Conservation (phyloP, 352 stramenopile genomes). For the Thalassiosira exigua region DNA sequence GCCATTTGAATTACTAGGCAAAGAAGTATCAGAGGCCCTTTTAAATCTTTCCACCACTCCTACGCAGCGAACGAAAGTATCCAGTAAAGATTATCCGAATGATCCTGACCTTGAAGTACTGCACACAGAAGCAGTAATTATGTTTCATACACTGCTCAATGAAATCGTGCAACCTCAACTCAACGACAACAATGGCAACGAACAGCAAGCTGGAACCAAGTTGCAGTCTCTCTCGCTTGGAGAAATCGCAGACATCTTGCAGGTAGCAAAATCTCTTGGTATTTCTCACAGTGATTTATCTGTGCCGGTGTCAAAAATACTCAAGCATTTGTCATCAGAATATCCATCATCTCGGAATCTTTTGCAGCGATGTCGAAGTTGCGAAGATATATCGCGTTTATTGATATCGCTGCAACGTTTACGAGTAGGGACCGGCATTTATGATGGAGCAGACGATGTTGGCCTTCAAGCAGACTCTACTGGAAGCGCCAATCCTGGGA, state of each 20-base stretch:
- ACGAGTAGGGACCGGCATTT: constrained; percentile 23
- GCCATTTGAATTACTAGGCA: constrained; percentile 26
- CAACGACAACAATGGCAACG: constrained; percentile 9
- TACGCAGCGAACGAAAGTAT: not conserved
- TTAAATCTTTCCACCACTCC: not conserved
- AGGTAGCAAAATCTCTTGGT: constrained; percentile 29
- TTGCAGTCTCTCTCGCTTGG: constrained; percentile 36
- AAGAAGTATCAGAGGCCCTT: constrained; percentile 4
- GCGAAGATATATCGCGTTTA: constrained; percentile 44
- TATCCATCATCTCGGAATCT: constrained; percentile 10
- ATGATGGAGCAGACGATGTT: constrained; percentile 4
- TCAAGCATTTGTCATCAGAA: constrained; percentile 21
- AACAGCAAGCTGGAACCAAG: constrained; percentile 14
- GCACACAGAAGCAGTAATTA: constrained; percentile 33
- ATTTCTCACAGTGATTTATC: constrained; percentile 33
- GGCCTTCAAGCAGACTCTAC: no score
- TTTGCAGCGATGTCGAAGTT: constrained; percentile 28
- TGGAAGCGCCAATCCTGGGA: not conserved
- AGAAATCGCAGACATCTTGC: constrained; percentile 42
- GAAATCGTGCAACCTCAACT: constrained; percentile 33
- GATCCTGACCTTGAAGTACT: constrained; percentile 13
- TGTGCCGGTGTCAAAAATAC: constrained; percentile 8
- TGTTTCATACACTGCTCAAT: constrained; percentile 57
- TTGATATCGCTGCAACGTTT: constrained; percentile 54
- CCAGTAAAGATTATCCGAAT: constrained; percentile 7